phyloP scores from a whole-genome alignment of 768 basidiomycete species.

The Leucogyrophana mollusca region DNA sequence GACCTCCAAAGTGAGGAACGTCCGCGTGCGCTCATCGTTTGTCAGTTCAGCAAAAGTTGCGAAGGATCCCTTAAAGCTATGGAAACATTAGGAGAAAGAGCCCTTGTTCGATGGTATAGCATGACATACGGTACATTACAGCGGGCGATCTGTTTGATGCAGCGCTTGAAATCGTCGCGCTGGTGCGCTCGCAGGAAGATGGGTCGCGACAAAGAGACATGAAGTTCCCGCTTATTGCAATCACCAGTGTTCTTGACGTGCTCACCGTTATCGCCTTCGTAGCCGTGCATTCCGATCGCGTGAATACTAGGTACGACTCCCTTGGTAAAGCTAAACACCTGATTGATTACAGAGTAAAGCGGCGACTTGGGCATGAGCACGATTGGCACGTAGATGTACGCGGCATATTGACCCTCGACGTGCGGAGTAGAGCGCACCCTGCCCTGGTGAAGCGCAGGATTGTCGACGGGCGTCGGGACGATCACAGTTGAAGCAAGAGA shows the following conservation, averaged over 20 bases:
- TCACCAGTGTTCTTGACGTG: conserved; percentile 5
- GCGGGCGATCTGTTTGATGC: conserved; percentile 53
- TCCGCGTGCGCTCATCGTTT: conserved; percentile 80
- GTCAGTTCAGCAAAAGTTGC: conserved; percentile 64
- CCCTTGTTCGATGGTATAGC: conserved; percentile 1
- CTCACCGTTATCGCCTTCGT: conserved; percentile 11
- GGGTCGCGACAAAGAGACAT: conserved; percentile 85
- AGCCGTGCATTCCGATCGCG: conserved; percentile 32
- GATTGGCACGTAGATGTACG: conserved; percentile 76
- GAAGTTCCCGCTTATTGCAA: conserved; percentile 48
- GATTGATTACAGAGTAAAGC: conserved; percentile 46
- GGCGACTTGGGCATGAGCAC: conserved; percentile 39
- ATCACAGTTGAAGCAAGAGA: conserved; percentile 49
- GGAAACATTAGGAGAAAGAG: conserved; percentile 8
- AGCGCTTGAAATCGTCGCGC: conserved; percentile 65
- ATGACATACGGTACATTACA: conserved; percentile 43
- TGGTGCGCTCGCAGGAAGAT: conserved; percentile 80
- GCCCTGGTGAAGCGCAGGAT: conserved; percentile 84
- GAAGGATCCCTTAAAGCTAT: conserved; percentile 74
- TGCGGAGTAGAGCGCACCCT: conserved; percentile 73
- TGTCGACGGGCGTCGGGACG: conserved; percentile 54
- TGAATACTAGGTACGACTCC: conserved; percentile 46
- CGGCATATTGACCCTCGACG: conserved; percentile 82
- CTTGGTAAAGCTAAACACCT: conserved; percentile 45
- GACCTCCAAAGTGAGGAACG: conserved; percentile 78